Evolutionary conservation across 1,139 yeast genomes (phyloP).

Genomic region (Pichia inconspicua): DNA sequence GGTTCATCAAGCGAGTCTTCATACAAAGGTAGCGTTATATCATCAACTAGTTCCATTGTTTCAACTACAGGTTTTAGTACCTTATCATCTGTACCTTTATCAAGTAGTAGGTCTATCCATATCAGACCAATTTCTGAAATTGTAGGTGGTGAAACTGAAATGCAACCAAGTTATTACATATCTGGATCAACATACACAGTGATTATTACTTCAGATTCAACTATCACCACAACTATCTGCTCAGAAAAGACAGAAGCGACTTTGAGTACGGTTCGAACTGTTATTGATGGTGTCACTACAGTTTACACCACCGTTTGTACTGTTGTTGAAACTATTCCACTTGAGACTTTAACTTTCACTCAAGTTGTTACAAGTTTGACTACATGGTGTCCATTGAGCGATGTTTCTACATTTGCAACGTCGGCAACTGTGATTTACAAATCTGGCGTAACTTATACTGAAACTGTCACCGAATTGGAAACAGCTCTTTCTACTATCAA

Average conservation of each 20-base stretch:
- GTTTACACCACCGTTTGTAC: background rate
- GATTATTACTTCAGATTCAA: conserved; percentile 3
- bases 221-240: background rate
- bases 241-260: background rate
- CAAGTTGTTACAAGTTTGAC: background rate
- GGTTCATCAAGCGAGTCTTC: too few relatives aligned
- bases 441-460: background rate
- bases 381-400: conserved; percentile 4
- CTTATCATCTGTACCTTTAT: background rate
- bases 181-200: conserved; percentile 10
- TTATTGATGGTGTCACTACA: background rate
- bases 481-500: background rate
- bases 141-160: background rate
- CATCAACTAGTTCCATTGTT: background rate
- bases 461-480: background rate
- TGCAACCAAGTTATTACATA: background rate
- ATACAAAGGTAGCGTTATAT: background rate
- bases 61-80: too few relatives aligned
- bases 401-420: background rate
- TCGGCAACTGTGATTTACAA: background rate
- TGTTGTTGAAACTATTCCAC: background rate
- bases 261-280: background rate
- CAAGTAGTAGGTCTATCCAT: background rate
- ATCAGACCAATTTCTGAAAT: background rate
- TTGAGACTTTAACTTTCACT: background rate